Evolutionary conservation across 768 basidiomycete genomes (phyloP).

Genomic region (Sarcodon sp.): DNA sequence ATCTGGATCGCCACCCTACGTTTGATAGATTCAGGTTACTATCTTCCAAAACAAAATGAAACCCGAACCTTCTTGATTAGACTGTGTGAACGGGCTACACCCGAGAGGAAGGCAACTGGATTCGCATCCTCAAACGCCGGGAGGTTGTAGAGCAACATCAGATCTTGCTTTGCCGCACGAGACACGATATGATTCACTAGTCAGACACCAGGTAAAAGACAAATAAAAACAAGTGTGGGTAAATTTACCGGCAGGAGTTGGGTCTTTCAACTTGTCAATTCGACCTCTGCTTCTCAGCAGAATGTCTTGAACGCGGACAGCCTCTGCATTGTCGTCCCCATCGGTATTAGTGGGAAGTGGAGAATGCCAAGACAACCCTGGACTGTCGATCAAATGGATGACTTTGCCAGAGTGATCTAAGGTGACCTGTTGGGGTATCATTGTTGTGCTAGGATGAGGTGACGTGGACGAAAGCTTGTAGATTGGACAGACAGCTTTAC

Average conservation of each 20-base stretch:
- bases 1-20: constrained; percentile 62
- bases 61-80: constrained; percentile 62
- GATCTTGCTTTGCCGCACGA: constrained; percentile 61
- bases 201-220: background rate
- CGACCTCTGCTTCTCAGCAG: constrained; percentile 70
- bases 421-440: constrained; percentile 48
- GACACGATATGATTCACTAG: constrained; percentile 58
- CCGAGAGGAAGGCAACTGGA: constrained; percentile 57
- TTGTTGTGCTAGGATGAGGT: constrained; percentile 60
- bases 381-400: constrained; percentile 74
- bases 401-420: constrained; percentile 32
- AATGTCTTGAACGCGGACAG: constrained; percentile 49
- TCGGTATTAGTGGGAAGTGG: constrained; percentile 25
- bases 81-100: constrained; percentile 61
- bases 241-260: constrained; percentile 52
- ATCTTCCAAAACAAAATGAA: background rate
- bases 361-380: constrained; percentile 60
- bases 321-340: constrained; percentile 21
- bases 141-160: constrained; percentile 81
- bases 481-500: constrained; percentile 36
- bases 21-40: background rate
- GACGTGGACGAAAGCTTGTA: constrained; percentile 35
- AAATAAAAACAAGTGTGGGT: background rate
- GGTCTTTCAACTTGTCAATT: constrained; percentile 79
- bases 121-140: constrained; percentile 69